Evolutionary conservation across 768 basidiomycete genomes (phyloP).

Genomic region (Hygrocybe coccinea): DNA sequence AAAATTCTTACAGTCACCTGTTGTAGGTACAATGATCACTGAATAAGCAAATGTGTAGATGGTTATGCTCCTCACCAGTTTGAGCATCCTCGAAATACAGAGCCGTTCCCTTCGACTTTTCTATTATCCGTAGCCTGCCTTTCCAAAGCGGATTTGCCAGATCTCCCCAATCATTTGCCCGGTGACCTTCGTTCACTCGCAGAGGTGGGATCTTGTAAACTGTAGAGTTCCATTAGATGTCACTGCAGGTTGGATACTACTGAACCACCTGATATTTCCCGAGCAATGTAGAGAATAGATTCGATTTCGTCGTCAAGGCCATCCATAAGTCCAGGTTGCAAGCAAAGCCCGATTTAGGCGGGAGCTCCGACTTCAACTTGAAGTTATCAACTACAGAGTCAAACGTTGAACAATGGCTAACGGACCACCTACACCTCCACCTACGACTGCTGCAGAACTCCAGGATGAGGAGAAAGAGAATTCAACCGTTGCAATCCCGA

Average conservation of each 20-base stretch:
- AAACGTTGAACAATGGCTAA: constrained; percentile 47
- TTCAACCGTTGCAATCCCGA: constrained; percentile 9
- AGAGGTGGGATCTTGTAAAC: constrained; percentile 91
- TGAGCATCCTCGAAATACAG: constrained; percentile 76
- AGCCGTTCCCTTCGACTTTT: constrained; percentile 62
- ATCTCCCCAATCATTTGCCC: constrained; percentile 91
- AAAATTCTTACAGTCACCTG: constrained; percentile 64
- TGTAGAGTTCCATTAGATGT: constrained; percentile 26
- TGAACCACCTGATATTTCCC: constrained; percentile 79
- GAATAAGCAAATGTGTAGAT: constrained; percentile 4
- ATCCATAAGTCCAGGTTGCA: constrained; percentile 9
- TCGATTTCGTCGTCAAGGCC: constrained; percentile 68
- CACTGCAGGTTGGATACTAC: constrained; percentile 9
- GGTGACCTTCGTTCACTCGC: constrained; percentile 82
- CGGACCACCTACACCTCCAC: constrained; percentile 61
- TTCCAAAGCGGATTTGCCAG: constrained; percentile 84
- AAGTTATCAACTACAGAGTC: background rate
- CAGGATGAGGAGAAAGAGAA: constrained; percentile 44
- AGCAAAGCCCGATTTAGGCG: background rate
- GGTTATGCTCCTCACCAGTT: constrained; percentile 51
- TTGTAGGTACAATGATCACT: background rate
- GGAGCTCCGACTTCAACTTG: background rate
- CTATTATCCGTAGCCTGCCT: constrained; percentile 80
- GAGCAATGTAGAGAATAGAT: constrained; percentile 82
- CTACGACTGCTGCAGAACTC: constrained; percentile 51